phyloP scores from a whole-genome alignment of 768 basidiomycete species.

The Kwoniella sp. region DNA sequence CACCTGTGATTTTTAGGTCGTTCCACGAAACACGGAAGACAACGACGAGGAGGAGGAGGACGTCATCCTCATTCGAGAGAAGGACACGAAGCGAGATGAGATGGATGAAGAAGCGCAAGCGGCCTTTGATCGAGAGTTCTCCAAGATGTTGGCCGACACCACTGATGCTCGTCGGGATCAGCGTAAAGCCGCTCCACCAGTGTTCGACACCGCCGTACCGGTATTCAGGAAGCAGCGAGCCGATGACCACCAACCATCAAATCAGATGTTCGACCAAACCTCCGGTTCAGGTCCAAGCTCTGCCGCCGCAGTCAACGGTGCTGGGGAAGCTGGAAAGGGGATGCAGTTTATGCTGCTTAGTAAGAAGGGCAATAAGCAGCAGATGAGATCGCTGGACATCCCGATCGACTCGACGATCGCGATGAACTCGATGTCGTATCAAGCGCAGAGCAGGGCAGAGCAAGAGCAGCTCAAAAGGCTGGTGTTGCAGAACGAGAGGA shows the following conservation, averaged over 20 bases:
- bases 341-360: conserved; percentile 94
- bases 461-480: conserved; percentile 96
- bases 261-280: not conserved
- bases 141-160: conserved; percentile 88
- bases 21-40: conserved; percentile 59
- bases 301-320: not conserved
- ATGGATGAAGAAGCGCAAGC: conserved; percentile 86
- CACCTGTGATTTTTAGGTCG: conserved; percentile 4
- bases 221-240: conserved; percentile 64
- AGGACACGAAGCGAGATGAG: conserved; percentile 65
- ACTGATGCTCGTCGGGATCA: conserved; percentile 86
- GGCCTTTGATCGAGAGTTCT: conserved; percentile 92
- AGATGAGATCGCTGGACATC: conserved; percentile 83
- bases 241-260: not conserved
- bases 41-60: conserved; percentile 82
- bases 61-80: conserved; percentile 62
- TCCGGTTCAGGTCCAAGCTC: not conserved
- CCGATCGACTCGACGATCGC: conserved; percentile 86
- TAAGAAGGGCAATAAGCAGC: conserved; percentile 90
- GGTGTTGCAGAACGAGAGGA: conserved; percentile 59
- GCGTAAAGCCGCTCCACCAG: conserved; percentile 72
- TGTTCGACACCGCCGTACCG: conserved; percentile 85
- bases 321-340: conserved; percentile 52
- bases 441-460: conserved; percentile 90
- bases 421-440: conserved; percentile 84